Base-by-base conservation (phyloP, 2,329 filamentous ascomycete genomes). In the Colletotrichum plurivorum region DNA sequence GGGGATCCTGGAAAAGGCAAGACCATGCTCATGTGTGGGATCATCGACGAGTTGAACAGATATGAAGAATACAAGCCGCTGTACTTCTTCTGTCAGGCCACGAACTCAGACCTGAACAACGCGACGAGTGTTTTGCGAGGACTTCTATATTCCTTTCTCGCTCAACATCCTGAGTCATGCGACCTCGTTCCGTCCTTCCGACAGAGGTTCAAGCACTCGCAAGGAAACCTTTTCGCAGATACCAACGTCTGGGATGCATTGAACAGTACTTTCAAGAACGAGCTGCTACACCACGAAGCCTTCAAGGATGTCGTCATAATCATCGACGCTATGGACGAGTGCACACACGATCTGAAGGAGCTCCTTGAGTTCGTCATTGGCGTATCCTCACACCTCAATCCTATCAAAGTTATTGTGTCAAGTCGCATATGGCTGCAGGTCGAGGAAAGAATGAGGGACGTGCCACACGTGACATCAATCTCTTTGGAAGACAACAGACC, bases 11-110 rank as follows among this genome's bases (percentile, higher is more conserved):
- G 82, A 4, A 84, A 81, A 51, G 82, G 82, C 3, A 84, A 84
- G 72, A 84, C 81, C 0, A 84, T 84, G 79, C 70, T 84, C 0
- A 63, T 84, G 0, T 79, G 76, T 16, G 79, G 80, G 3, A 79
- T 83, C 45, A 77, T 83, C 64, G 60, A 81, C 64, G 73, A 82
- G 27, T 66, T 81, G 41, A 18, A 70, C 27, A 57, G 63, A n/a
- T 4, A 46, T 18, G 5, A 51, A 13, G 22, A 77, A 75, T 59
- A 76, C 61, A 75, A 77, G 52, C 67, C 15, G 5, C 27, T 13
- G 3, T 82, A 75, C 68, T 84, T 84, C 73, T 82, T 86, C 74
- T 87, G 81, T 71, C 78, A 87, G 71, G 75, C 76, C 13, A 79
- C 78, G 5, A 73, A 84, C 53, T n/a, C 68, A 2, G 62, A 73